These are phyloP conservation scores for Thelonectria rubi DNA, from an alignment of 2,329 filamentous ascomycete genomes.

Conservation along the genomic window DNA sequence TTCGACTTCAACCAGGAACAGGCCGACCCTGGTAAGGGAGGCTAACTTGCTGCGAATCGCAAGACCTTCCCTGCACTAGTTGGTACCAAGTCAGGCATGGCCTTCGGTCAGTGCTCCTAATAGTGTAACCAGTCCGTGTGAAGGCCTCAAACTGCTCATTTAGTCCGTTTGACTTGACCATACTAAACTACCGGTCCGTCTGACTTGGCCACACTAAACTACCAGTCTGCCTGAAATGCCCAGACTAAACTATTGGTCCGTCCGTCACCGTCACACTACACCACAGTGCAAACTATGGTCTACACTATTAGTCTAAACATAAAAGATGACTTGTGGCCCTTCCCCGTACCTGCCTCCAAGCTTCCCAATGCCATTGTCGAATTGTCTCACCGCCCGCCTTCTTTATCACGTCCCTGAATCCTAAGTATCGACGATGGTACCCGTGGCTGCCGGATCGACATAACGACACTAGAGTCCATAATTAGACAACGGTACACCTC, in stretches of 20 bases:
- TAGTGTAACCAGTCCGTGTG: not conserved
- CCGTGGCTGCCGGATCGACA: not conserved
- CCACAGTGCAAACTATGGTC: not conserved
- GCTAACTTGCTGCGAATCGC: too few relatives aligned
- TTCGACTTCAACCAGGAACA: conserved; percentile 56
- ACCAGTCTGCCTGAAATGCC: not conserved
- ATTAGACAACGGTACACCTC: not conserved
- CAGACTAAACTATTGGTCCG: not conserved
- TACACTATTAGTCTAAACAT: not conserved
- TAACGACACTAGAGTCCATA: not conserved
- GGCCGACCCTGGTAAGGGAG: conserved; percentile 42
- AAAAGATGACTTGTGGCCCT: not conserved
- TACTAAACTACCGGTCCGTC: too few relatives aligned
- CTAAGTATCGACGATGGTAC: not conserved
- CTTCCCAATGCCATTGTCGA: not conserved
- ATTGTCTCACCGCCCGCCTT: not conserved
- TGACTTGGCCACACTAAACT: not conserved
- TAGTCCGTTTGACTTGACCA: too few relatives aligned
- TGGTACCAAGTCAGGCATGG: too few relatives aligned
- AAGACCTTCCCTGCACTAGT: too few relatives aligned
- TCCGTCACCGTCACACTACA: not conserved
- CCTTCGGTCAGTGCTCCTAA: too few relatives aligned
- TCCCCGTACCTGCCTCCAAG: not conserved
- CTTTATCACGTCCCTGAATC: not conserved
- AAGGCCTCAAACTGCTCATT: not conserved